Base-by-base conservation (phyloP, 2,329 filamentous ascomycete species). In the Pseudopyricularia cyperi region DNA sequence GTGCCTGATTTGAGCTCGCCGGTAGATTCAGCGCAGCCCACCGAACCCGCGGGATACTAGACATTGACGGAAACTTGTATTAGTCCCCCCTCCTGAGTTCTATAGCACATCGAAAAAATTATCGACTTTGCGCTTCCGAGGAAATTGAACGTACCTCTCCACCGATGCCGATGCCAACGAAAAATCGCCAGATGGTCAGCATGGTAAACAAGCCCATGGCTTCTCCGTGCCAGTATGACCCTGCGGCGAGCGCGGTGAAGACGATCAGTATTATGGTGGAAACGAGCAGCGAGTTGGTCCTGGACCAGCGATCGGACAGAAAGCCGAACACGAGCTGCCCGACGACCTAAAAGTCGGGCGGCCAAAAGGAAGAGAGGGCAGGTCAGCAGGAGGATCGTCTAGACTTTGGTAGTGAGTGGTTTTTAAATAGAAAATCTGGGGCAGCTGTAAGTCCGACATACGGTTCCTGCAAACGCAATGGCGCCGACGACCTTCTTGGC, bases 241-340 rank as follows among this genome's bases (percentile, higher is more conserved):
- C 89, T 3, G 89, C 79, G 5, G 81, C 79, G 1, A 96, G 73
- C 2, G 86, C 85, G 1, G 89, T 89, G 62, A 95, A 95, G 56
- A 95, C 59, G 56, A 95, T 83, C 33, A 96, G 74, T 59, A 96
- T 87, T 52, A 89, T 62, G 3, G 90, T 96, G 0, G 87, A 93
- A 15, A 84, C 70, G 56, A 95, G 76, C 34, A 96, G 77, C 7
- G 86, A 85, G 72, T 88, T 86, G 60, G 85, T 89, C 19, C 90
- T 81, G 9, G 87, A 93, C 77, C 82, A 95, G 65, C 87, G 82
- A 63, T 96, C 90, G 52, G 83, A 83, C 7, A 86, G 79, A 59
- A 83, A 89, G 22, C 89, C 89, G 59, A 95, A 94, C 46, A 83
- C 63, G 7, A 94, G 72, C 71, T 90, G 86, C 2, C 89, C 89